These are phyloP conservation scores for Sporopachydermia quercuum DNA, from an alignment of 805 yeast genomes.

Conservation along the genomic window DNA sequence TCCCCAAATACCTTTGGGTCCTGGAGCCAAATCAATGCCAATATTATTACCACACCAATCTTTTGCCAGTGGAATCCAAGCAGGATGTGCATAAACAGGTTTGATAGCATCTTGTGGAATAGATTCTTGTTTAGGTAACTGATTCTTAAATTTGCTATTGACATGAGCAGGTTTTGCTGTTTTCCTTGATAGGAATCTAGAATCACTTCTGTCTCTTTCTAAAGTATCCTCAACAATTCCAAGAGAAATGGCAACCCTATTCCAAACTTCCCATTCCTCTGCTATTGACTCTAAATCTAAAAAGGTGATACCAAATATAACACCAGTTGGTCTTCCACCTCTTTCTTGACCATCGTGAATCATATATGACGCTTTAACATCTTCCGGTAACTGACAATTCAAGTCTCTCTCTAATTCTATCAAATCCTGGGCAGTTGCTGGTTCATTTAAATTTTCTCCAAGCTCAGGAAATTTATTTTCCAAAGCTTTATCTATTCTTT, in stretches of 20 bases:
- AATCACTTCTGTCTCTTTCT: slow-evolving; percentile 7
- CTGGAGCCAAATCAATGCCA: slow-evolving; percentile 80
- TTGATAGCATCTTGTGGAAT: slow-evolving; percentile 68
- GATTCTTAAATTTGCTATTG: background rate
- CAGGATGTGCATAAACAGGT: slow-evolving; percentile 69
- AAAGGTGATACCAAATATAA: slow-evolving; percentile 67
- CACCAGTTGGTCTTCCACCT: slow-evolving; percentile 60
- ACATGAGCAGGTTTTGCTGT: background rate
- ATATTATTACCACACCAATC: slow-evolving; percentile 87
- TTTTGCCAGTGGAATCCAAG: slow-evolving; percentile 85
- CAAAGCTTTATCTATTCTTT: slow-evolving; percentile 77
- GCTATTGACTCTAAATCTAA: slow-evolving; percentile 71
- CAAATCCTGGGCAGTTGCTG: slow-evolving; percentile 70
- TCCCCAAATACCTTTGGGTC: slow-evolving; percentile 66
- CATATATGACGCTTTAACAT: slow-evolving; percentile 65
- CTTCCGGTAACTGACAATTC: slow-evolving; percentile 57
- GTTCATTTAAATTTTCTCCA: slow-evolving; percentile 58
- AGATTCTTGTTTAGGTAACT: slow-evolving; percentile 38
- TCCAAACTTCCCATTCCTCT: slow-evolving; percentile 76
- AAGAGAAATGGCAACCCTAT: slow-evolving; percentile 39
- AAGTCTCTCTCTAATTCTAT: slow-evolving; percentile 74
- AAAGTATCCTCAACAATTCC: slow-evolving; percentile 18
- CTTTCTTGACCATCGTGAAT: slow-evolving; percentile 87
- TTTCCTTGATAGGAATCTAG: slow-evolving; percentile 4
- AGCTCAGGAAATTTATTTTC: slow-evolving; percentile 68